Evolutionary conservation across 805 yeast species (phyloP), one percentile per base, ranked within the genome.

Genomic region (Clavispora vitiphila): DNA sequence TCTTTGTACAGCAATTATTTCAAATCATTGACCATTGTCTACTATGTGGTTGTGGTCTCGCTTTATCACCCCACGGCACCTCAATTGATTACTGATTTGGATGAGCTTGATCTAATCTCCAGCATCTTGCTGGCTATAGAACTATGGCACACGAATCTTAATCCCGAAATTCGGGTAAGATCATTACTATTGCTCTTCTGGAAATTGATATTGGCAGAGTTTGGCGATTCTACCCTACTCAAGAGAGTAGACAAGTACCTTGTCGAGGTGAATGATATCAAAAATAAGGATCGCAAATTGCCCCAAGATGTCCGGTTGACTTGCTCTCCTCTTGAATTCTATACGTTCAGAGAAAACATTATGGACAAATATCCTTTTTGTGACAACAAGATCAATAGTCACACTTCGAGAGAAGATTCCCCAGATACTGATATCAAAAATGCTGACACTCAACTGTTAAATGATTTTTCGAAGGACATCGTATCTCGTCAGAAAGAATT

Each of bases 281-380:
- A 48, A 35, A 59, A 47, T 44, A 61, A 47, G 37, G 51, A 39
- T 21, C 60, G 47, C 23, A 56, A 50, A 22, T 54, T 46, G 23
- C 30, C 54, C 22, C 39, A 47, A 5, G 49, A 65, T 30, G 58
- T 52, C 36, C 58, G 56, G 38, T 63, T 74, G 37, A 62, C 71
- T 0, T 81, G 90, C 8, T 81, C 96, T 0, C 96, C 96, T 0
- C 61, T 86, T n/a, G 96, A 90, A 49, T 91, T 86, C 56, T 81
- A 80, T 54, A 79, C 85, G 6, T 89, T 86, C 55, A 71, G 88
- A 46, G 86, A 85, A 39, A 95, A 87, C 45, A 59, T 90, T 3
- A 60, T 71, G 4, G 76, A 87, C 9, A 74, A 95, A 46, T 91
- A 80, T 56, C 97, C 99, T 0, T 65, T 86, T 25, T 20, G 26